These are phyloP conservation scores for Vanrija humicola DNA, from an alignment of 1,284 basidiomycete species.

Conservation along the genomic window DNA sequence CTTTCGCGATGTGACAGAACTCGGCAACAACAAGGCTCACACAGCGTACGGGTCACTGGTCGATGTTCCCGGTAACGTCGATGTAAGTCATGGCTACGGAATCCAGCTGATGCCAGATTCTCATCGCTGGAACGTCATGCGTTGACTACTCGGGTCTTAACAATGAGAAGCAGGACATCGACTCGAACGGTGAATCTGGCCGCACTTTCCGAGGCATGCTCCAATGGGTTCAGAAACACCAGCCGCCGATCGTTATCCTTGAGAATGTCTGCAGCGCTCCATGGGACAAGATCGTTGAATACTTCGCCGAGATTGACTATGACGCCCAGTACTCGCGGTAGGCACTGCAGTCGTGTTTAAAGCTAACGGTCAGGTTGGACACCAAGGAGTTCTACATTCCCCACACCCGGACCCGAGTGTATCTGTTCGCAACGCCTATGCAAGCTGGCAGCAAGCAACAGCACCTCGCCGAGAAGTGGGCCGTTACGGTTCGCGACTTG, in stretches of 20 bases:
- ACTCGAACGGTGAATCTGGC: conserved; percentile 84
- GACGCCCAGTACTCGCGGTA: conserved; percentile 63
- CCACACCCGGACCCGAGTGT: conserved; percentile 85
- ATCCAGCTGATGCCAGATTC: conserved; percentile 48
- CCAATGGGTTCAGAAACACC: conserved; percentile 81
- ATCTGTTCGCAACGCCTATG: conserved; percentile 62
- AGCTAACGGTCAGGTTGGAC: conserved; percentile 57
- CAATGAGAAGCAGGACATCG: conserved; percentile 84
- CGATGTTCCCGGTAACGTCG: conserved; percentile 83
- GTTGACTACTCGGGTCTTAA: conserved; percentile 96
- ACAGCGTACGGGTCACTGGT: conserved; percentile 87
- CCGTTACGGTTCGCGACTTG: conserved; percentile 61
- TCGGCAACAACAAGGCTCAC: conserved; percentile 71
- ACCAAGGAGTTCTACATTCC: conserved; percentile 94
- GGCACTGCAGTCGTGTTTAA: conserved; percentile 2
- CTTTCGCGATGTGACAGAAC: conserved; percentile 90
- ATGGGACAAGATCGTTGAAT: conserved; percentile 70
- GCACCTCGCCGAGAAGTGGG: conserved; percentile 67
- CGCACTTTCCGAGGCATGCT: conserved; percentile 87
- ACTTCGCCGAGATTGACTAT: conserved; percentile 74
- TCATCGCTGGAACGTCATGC: conserved; percentile 90
- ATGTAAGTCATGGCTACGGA: conserved; percentile 45
- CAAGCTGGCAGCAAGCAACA: conserved; percentile 52
- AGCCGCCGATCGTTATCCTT: conserved; percentile 82
- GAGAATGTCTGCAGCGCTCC: conserved; percentile 93